A percentile compares a stretch with the other conserved stretches of the same genome.
These are phyloP conservation scores for Phoma sp. DNA, from an alignment of 2,329 filamentous ascomycete genomes.

Conservation along the genomic window DNA sequence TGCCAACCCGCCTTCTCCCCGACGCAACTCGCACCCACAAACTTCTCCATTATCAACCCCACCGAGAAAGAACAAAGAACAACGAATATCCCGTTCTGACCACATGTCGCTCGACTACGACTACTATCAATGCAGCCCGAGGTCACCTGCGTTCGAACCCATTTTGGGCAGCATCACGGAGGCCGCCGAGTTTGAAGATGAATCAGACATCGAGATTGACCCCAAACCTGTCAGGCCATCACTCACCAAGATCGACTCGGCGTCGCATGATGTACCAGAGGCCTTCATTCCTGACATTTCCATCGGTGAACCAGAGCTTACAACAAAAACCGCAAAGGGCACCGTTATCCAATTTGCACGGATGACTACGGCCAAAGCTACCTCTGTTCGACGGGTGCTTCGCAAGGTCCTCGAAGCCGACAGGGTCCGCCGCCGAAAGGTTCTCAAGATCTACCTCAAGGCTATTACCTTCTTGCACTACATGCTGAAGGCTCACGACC, in stretches of 20 bases:
- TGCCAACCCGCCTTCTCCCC: conserved; percentile 10
- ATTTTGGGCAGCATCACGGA: conserved; percentile 37
- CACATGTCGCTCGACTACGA: conserved; percentile 29
- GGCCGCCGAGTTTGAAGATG: conserved; percentile 32
- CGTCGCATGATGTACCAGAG: conserved; percentile 19
- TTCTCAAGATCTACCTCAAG: conserved; percentile 33
- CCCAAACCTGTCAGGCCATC: conserved; percentile 16
- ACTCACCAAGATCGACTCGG: conserved; percentile 24
- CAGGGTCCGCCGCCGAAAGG: conserved; percentile 27
- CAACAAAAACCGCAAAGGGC: conserved; percentile 24
- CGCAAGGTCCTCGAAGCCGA: conserved; percentile 35
- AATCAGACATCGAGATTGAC: conserved; percentile 9
- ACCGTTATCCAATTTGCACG: conserved; percentile 33
- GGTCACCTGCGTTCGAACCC: conserved; percentile 30
- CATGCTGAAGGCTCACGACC: conserved; percentile 33
- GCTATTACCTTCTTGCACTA: conserved; percentile 34
- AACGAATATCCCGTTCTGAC: background rate
- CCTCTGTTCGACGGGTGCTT: conserved; percentile 28
- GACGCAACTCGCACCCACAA: conserved; percentile 13
- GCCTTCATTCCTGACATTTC: conserved; percentile 32
- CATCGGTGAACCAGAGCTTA: conserved; percentile 27
- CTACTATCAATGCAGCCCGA: conserved; percentile 21
- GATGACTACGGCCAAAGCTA: conserved; percentile 23
- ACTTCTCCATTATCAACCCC: conserved; percentile 9
- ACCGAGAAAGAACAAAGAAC: conserved; percentile 6